Conservation (phyloP, 257 asterid genomes). For the Knoxia roxburghii region DNA sequence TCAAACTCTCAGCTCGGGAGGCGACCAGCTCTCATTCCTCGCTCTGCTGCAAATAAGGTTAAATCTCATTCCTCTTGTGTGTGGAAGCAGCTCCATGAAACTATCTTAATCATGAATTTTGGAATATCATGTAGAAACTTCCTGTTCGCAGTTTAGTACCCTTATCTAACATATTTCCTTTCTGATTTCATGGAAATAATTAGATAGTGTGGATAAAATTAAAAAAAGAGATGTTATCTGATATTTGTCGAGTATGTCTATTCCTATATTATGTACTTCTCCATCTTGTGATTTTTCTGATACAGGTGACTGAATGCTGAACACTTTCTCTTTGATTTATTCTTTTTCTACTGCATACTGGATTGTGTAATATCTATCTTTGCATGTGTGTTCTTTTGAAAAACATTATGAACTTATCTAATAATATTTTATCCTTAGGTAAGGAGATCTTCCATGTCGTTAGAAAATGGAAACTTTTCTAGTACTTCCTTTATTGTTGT, state of each 20-base stretch:
- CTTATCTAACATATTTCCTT: not conserved
- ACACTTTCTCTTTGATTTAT: not conserved
- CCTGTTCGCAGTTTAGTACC: not conserved
- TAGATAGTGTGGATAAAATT: not conserved
- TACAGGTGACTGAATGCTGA: not conserved
- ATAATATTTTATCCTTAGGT: not conserved
- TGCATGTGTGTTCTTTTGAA: not conserved
- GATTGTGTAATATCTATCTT: not conserved
- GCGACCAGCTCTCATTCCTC: slow-evolving; percentile 63
- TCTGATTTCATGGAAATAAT: not conserved
- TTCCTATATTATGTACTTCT: not conserved
- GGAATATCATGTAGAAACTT: not conserved
- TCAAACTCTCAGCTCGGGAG: slow-evolving; percentile 86
- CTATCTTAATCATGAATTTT: not conserved
- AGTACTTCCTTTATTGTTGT: not conserved
- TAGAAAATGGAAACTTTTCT: not conserved
- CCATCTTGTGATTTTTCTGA: not conserved
- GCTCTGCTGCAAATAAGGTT: slow-evolving; percentile 66
- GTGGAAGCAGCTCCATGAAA: not conserved
- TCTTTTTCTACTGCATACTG: not conserved
- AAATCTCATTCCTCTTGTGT: not conserved
- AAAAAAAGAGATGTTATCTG: not conserved
- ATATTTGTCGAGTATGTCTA: not conserved
- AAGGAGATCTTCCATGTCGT: not conserved
- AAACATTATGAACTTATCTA: not conserved